These are phyloP conservation scores for Aplosporella prunicola DNA, from an alignment of 2,329 filamentous ascomycete species.

Conservation along the genomic window DNA sequence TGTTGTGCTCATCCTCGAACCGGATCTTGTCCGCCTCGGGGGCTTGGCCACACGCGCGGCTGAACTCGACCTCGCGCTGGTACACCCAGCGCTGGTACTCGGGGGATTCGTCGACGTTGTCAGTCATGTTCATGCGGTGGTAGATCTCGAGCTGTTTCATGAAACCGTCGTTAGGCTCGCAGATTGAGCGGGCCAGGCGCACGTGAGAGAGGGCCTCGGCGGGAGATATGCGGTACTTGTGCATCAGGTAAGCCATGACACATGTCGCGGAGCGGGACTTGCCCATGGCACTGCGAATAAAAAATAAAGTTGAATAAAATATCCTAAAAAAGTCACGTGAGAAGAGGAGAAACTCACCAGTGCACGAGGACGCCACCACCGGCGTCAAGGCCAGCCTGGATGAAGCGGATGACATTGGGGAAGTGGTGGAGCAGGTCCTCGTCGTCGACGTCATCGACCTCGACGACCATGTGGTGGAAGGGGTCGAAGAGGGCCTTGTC, in stretches of 20 bases:
- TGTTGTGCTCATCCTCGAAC: conserved; percentile 62
- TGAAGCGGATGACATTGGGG: conserved; percentile 69
- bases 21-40: conserved; percentile 66
- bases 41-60: conserved; percentile 65
- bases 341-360: conserved; percentile 47
- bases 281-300: conserved; percentile 72
- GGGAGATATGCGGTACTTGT: conserved; percentile 41
- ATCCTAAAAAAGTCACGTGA: conserved; percentile 6
- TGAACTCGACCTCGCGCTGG: conserved; percentile 54
- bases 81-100: conserved; percentile 74
- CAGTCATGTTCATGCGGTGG: conserved; percentile 71
- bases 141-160: conserved; percentile 81
- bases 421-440: conserved; percentile 79
- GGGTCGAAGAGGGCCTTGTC: conserved; percentile 48
- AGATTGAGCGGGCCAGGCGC: conserved; percentile 61
- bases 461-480: conserved; percentile 66
- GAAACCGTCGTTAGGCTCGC: conserved; percentile 86
- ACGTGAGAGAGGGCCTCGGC: conserved; percentile 62
- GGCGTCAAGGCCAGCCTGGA: conserved; percentile 60
- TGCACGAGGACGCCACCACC: conserved; percentile 57
- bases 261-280: conserved; percentile 86
- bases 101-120: conserved; percentile 57
- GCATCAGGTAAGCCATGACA: conserved; percentile 75
- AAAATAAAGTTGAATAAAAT: no score
- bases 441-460: conserved; percentile 85